Conservation (phyloP, 257 asterid genomes). For the Hygrophila difformis region DNA sequence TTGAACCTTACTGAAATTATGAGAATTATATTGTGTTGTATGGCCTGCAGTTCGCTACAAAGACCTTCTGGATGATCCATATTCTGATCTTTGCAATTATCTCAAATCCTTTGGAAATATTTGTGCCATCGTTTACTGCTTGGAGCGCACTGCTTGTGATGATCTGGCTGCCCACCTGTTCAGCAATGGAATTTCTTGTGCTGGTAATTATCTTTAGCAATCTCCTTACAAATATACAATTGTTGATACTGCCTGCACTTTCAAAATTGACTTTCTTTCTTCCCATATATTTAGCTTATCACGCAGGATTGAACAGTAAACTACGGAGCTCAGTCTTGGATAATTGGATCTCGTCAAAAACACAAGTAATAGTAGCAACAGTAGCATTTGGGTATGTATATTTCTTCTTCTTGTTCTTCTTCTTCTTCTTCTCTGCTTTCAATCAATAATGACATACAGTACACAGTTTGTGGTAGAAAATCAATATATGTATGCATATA, state of each 20-base stretch:
- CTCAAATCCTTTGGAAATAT: constrained; percentile 73
- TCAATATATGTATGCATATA: no score
- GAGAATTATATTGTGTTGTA: background rate
- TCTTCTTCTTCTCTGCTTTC: no score
- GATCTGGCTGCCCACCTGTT: constrained; percentile 72
- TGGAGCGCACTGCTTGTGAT: constrained; percentile 87
- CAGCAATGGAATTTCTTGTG: constrained; percentile 61
- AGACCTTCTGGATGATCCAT: constrained; percentile 80
- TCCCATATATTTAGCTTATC: constrained; percentile 64
- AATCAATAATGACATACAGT: no score
- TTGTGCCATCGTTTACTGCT: constrained; percentile 90
- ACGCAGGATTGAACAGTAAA: constrained; percentile 84
- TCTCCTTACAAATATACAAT: constrained; percentile 3
- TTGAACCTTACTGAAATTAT: background rate
- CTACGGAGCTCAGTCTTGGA: constrained; percentile 79
- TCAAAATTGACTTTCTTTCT: constrained; percentile 16
- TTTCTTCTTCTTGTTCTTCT: constrained; percentile 3
- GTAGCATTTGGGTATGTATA: constrained; percentile 89
- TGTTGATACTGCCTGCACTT: constrained; percentile 16
- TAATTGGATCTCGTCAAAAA: constrained; percentile 85
- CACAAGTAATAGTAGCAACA: constrained; percentile 90
- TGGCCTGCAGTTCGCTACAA: constrained; percentile 81
- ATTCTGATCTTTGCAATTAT: constrained; percentile 66
- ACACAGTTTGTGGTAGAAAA: no score
- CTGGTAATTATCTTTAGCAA: constrained; percentile 44